Base-by-base conservation (phyloP, 2,329 filamentous ascomycete species). In the Diatrype stigma region DNA sequence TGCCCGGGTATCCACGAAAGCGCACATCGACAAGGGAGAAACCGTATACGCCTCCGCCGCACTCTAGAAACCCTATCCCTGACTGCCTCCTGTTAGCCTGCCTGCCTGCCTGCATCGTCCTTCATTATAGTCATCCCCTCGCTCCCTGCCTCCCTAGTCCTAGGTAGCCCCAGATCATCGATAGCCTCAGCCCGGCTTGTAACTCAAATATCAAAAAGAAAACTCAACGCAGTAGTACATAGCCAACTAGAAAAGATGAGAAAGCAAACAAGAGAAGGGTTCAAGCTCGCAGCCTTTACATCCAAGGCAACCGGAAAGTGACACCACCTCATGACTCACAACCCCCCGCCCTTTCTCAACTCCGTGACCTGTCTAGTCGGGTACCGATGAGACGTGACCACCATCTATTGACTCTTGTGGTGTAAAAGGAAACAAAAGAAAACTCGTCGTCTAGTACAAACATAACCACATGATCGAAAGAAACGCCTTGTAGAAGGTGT, bases 1-100 rank as follows among this genome's bases (percentile, higher is more conserved):
- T 54, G 56, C 60, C 59, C 57, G 61, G 63, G 63, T 64, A 65
- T 64, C 54, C 58, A 52, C 52, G 62, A 61, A 57, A 57, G 58
- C 60, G 54, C 61, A 63, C 60, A 63, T 51, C 12, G n/a, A 17
- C 12, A 37, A 17, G 34, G 16, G n/a, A 37, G 34, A 37, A 37
- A 16, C 23, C 14, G 59, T 60, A 51, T 61, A 60, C 60, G 56
- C 58, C 56, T 56, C 60, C 56, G 53, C 56, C 22, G 21, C 16
- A 37, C 16, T 57, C 55, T 56, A 58, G 55, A 53, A 55, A 58
- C 52, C 56, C 56, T 60, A 54, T 59, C 57, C 56, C 56, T 58
- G 34, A 40, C 48, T 51, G 53, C 51, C 42, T 52, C 51, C 56
- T 58, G 34, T 44, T 47, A 51, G 53, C 51, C 42, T 52, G 49